Base-by-base conservation (phyloP, 441 rosid species). In the Brassica balearica region DNA sequence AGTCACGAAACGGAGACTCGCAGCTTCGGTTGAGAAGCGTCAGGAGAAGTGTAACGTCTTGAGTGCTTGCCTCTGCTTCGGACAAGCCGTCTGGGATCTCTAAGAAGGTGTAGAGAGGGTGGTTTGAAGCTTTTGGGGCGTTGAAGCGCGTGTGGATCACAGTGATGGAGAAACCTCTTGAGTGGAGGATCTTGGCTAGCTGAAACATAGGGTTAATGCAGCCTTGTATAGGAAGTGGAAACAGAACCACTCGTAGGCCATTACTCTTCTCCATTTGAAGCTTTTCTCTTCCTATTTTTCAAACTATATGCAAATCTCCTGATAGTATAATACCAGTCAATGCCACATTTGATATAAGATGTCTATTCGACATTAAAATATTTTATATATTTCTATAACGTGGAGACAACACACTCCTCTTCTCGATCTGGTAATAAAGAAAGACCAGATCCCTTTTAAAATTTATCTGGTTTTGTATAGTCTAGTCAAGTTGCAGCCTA, bases 71-170 rank as follows among this genome's bases (percentile, higher is more conserved):
- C 48, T 75, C 68, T 29, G 48, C 9, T 77, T 71, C 83, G 15
- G 75, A 68, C 62, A 81, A 69, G 25, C 82, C 80, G 14, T 74
- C 75, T 9, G 51, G 25, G 66, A 84, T 64, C 19, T 77, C 59
- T 19, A 76, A 10, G 77, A 76, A 83, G 17, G 69, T 59, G 79
- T 82, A 86, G 53, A 62, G 66, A 48, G 85, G 85, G 38, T 81
- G 80, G 56, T 2, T 69, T 27, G 85, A 81, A 22, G 87, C 77
- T 27, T 81, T 71, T 1, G 87, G 86, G 0, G 88, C 73, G 81
- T 87, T 87, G 76, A 82, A 83, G 60, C 79, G 29, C 8, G 86
- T 80, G 83, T 87, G 84, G 69, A 82, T 56, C 11, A 87, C 73
- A 27, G 88, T 86, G 75, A 89, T 84, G 6, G 76, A 73, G 66